Evolutionary conservation across 2,329 filamentous ascomycete genomes (phyloP), one percentile per base, ranked within the genome.

Genomic region (Epichloe gansuensis): DNA sequence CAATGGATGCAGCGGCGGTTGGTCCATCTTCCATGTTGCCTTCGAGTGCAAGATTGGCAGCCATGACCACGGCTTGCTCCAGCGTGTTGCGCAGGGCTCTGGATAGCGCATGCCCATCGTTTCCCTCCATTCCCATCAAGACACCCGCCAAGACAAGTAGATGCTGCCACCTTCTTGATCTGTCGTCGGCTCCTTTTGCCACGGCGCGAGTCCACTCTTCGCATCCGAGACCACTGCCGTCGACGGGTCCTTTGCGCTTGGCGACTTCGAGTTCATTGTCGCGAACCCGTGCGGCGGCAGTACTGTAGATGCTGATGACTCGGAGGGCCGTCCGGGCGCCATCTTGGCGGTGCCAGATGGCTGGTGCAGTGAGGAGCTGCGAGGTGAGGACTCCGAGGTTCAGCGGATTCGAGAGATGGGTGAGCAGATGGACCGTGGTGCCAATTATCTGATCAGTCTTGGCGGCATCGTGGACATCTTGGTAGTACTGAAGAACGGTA

Each of bases 101-200:
- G 5, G 83, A 80, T n/a, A 90, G 67, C n/a, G 80, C 78, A 54
- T 78, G 76, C 46, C 81, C 71, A 42, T 83, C 77, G 55, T 80
- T 75, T 15, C 77, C 73, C 58, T 86, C 85, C 62, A 91, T 84
- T 8, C 88, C 89, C 63, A 91, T 77, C 54, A 95, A 69, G 23
- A 95, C 72, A 3, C 89, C 91, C 0, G 83, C 83, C 8, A 95
- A 77, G 5, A 91, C 77, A n/a, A 95, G 73, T 34, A 90, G 69
- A 66, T 95, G 90, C 66, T 89, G 84, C 89, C 89, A 95, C 62
- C 88, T 74, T 28, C 75, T 76, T 15, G 81, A 81, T 45, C 75
- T 73, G 35, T 75, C 76, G 51, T 83, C 79, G 9, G 77, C 73
- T 38, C 80, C 80, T 59, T 75, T 76, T 44, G 76, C 73, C 3